Evolutionary conservation across 495 filamentous ascomycete genomes (phyloP).

Genomic region (Aspergillus diversus): DNA sequence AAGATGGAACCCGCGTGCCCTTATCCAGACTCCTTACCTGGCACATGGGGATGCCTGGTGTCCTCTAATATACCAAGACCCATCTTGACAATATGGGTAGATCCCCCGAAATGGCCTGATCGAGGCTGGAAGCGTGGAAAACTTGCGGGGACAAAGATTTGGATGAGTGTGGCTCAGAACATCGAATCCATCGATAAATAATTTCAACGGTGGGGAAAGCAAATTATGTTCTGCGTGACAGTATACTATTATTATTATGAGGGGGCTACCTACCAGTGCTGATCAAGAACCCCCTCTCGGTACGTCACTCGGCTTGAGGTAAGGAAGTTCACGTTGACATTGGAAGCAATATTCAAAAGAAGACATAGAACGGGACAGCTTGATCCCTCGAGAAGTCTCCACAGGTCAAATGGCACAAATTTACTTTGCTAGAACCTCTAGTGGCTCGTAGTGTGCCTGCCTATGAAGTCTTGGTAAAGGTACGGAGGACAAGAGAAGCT

Average conservation of each 20-base stretch:
- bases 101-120: not conserved
- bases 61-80: slow-evolving; percentile 82
- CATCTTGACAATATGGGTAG: slow-evolving; percentile 53
- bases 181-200: no score
- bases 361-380: not conserved
- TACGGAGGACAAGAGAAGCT: not conserved
- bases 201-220: not conserved
- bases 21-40: slow-evolving; percentile 57
- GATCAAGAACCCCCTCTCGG: not conserved
- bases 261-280: no score
- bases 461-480: not conserved
- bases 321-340: not conserved
- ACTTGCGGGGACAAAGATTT: not conserved
- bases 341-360: not conserved
- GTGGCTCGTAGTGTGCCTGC: not conserved
- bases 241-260: not conserved
- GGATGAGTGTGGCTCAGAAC: not conserved
- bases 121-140: not conserved
- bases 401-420: not conserved
- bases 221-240: not conserved
- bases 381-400: not conserved
- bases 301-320: not conserved
- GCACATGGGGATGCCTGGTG: slow-evolving; percentile 64
- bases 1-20: not conserved
- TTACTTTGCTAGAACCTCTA: not conserved